Evolutionary conservation across 1,139 yeast species (phyloP), one percentile per base, ranked within the genome.

Genomic region (Hansenula sp.): DNA sequence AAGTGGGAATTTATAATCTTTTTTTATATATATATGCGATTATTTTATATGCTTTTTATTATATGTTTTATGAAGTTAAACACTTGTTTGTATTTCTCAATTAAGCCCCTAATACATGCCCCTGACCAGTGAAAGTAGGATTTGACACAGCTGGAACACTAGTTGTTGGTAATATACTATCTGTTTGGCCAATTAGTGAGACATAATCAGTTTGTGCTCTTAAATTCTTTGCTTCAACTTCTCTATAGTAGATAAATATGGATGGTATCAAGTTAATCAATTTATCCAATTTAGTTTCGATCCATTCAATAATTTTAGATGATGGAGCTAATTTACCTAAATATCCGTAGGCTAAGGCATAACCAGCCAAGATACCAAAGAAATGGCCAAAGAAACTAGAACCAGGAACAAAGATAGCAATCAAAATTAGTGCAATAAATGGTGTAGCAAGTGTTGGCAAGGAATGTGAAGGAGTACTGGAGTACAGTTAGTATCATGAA

Each of bases 331-430:
- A 63, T 43, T 70, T 61, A 40, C 54, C 61, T 38, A 56, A 49
- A 47, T 65, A 69, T 12, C 83, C 92, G 54, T 70, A 62, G 3
- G 76, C 85, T 55, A 84, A 61, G 21, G 65, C 62, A 53, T 69
- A 75, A 12, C 89, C 89, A 37, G 68, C 73, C 32, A 57, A 56
- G 50, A 74, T 63, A 18, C 74, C 87, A 35, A 69, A 70, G 34
- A 64, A 60, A 59, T 89, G 96, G 20, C 96, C 95, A 51, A 82
- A 65, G 50, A 88, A 80, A 40, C 92, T 81, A 11, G 90, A 70
- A 11, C 72, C 69, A 2, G 88, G 78, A 44, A 73, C 57, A 25
- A 80, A 44, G 3, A 82, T 29, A 2, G 78, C 69, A 34, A 73
- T 60, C 10, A 81, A 26, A 2, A 80, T 44, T 44, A 87, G 66